Evolutionary conservation across 2,329 filamentous ascomycete genomes (phyloP).

Genomic region (Alternaria atra): DNA sequence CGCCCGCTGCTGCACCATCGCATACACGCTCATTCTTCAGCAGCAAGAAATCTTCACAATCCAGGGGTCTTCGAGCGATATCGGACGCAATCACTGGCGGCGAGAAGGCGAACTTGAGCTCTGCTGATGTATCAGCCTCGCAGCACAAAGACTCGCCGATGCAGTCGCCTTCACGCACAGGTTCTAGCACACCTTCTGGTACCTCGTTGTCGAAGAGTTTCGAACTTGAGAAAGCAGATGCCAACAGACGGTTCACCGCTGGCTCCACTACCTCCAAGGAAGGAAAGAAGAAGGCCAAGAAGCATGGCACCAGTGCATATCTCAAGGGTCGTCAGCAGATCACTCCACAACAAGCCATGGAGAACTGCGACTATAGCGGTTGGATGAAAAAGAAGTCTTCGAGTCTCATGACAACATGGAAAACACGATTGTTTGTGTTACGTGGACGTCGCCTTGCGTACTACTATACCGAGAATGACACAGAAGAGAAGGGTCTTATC

Average conservation of each 20-base stretch:
- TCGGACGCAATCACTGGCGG: constrained; percentile 73
- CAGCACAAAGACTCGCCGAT: constrained; percentile 62
- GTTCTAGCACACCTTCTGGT: constrained; percentile 72
- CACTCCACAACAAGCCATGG: constrained; percentile 81
- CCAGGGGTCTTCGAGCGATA: constrained; percentile 81
- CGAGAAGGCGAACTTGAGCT: constrained; percentile 60
- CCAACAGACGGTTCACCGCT: constrained; percentile 49
- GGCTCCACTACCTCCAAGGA: constrained; percentile 55
- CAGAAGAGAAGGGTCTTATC: constrained; percentile 92
- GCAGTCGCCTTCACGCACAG: constrained; percentile 76
- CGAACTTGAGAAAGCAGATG: constrained; percentile 77
- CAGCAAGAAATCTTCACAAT: constrained; percentile 49
- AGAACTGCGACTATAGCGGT: constrained; percentile 88
- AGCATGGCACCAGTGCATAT: constrained; percentile 96
- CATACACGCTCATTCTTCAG: constrained; percentile 51
- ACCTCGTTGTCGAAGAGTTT: constrained; percentile 72
- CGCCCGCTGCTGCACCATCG: constrained; percentile 44
- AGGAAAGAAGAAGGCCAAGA: constrained; percentile 67
- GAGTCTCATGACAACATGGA: constrained; percentile 97
- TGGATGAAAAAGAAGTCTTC: constrained; percentile 99
- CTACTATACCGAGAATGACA: constrained; percentile 93
- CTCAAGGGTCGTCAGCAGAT: constrained; percentile 85
- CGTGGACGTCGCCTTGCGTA: constrained; percentile 91
- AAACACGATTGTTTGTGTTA: constrained; percentile 92
- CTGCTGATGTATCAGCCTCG: constrained; percentile 52